These are phyloP conservation scores for Trichophyton rubrum DNA, from an alignment of 2,329 filamentous ascomycete genomes.

Conservation along the genomic window DNA sequence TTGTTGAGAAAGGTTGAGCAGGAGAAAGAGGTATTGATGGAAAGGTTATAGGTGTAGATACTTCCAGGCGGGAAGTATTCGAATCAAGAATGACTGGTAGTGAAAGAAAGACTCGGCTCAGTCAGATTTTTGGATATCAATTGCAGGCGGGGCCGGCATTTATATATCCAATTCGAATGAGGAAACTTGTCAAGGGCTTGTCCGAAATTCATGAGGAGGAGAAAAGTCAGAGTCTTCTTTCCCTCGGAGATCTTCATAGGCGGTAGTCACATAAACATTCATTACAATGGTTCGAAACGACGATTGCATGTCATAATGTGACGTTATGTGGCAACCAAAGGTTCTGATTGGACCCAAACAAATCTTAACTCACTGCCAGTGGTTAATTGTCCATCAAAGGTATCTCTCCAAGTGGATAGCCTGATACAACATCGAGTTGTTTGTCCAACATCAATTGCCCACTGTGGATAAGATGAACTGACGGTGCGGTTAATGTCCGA, in stretches of 20 bases:
- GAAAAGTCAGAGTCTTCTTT: not conserved
- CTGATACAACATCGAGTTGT: not conserved
- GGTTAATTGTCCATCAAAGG: not conserved
- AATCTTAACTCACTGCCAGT: not conserved
- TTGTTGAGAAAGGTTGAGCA: not conserved
- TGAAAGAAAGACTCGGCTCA: not conserved
- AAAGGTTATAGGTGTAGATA: not conserved
- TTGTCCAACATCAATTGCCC: not conserved
- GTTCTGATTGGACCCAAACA: not conserved
- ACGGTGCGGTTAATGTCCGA: conserved; percentile 1
- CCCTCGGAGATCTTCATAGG: conserved; percentile 1
- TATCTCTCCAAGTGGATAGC: not conserved
- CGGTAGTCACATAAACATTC: not conserved
- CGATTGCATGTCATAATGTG: not conserved
- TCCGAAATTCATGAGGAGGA: not conserved
- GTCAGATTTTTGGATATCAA: not conserved
- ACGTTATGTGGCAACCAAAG: conserved; percentile 1
- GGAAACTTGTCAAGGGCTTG: not conserved
- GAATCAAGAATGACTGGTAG: not conserved
- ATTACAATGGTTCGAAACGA: not conserved
- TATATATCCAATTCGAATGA: not conserved
- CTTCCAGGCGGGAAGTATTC: not conserved
- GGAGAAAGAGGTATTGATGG: not conserved
- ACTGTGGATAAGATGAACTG: not conserved
- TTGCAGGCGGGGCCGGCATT: not conserved